These are phyloP conservation scores for Dalbergia cultrata DNA, from an alignment of 306 rosid species.

Conservation along the genomic window DNA sequence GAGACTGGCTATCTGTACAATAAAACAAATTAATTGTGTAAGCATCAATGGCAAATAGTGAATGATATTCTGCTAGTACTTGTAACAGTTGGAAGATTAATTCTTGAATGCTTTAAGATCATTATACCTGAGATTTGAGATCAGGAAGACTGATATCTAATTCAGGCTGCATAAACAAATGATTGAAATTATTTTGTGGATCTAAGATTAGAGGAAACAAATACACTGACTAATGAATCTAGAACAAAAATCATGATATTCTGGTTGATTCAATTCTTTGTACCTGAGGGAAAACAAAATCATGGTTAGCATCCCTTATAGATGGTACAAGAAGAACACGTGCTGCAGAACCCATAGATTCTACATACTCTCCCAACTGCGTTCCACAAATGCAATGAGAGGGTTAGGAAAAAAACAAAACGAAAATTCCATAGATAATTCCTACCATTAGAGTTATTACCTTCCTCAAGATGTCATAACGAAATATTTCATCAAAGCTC, in stretches of 20 bases:
- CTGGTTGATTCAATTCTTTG: slow-evolving; percentile 37
- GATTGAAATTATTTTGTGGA: slow-evolving; percentile 37
- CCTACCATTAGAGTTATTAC: slow-evolving; percentile 50
- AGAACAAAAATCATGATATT: slow-evolving; percentile 20
- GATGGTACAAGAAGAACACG: slow-evolving; percentile 89
- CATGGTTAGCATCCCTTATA: slow-evolving; percentile 86
- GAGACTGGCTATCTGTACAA: slow-evolving; percentile 77
- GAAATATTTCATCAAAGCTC: slow-evolving; percentile 86
- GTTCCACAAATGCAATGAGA: neutral
- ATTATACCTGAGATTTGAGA: slow-evolving; percentile 78
- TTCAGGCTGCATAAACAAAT: slow-evolving; percentile 75
- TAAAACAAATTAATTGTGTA: slow-evolving; percentile 30
- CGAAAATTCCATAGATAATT: neutral
- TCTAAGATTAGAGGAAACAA: slow-evolving; percentile 29
- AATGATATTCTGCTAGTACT: slow-evolving; percentile 18
- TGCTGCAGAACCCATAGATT: slow-evolving; percentile 70
- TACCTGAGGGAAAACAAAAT: slow-evolving; percentile 95
- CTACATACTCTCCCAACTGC: slow-evolving; percentile 85
- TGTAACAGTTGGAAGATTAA: slow-evolving; percentile 32
- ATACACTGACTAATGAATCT: slow-evolving; percentile 21
- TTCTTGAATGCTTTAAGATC: slow-evolving; percentile 35
- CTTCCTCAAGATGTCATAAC: slow-evolving; percentile 71
- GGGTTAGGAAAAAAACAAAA: slow-evolving; percentile 34
- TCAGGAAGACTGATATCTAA: slow-evolving; percentile 70
- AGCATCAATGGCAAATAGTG: slow-evolving; percentile 24